Conservation (phyloP, 2,329 filamentous ascomycete species). For the Simplicillium aogashimaense region DNA sequence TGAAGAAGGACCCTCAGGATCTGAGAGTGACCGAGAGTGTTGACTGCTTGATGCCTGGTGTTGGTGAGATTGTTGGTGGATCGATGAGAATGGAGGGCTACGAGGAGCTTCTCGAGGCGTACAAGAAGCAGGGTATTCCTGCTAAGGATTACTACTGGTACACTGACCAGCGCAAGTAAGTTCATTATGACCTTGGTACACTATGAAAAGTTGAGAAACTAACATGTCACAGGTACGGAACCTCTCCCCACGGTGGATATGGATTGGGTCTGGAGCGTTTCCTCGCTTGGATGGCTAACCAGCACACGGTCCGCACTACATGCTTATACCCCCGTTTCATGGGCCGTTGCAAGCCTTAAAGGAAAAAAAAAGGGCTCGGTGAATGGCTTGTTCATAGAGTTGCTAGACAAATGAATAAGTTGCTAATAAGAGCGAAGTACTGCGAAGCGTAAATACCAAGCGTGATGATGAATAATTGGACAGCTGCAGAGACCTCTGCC, state of each 20-base stretch:
- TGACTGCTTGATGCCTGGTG: conserved; percentile 78
- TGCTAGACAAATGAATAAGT: too few species aligned
- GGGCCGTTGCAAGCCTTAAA: conserved; percentile 67
- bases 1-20: conserved; percentile 79
- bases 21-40: conserved; percentile 84
- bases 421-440: too few species aligned
- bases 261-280: conserved; percentile 82
- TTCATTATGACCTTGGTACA: conserved; percentile 14
- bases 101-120: conserved; percentile 81
- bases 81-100: conserved; percentile 93
- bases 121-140: conserved; percentile 77
- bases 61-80: conserved; percentile 93
- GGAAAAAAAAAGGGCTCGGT: conserved; percentile 1
- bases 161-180: conserved; percentile 89
- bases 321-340: conserved; percentile 76
- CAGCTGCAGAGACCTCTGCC: too few species aligned
- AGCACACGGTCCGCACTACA: conserved; percentile 54
- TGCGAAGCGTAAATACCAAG: too few species aligned
- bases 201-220: conserved; percentile 8
- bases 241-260: conserved; percentile 85
- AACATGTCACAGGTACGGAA: conserved; percentile 59
- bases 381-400: conserved; percentile 8
- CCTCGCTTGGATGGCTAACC: conserved; percentile 54
- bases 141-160: conserved; percentile 95
- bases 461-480: too few species aligned